phyloP scores from a whole-genome alignment of 805 yeast species.

The Starmerella khaoyaiensis region DNA sequence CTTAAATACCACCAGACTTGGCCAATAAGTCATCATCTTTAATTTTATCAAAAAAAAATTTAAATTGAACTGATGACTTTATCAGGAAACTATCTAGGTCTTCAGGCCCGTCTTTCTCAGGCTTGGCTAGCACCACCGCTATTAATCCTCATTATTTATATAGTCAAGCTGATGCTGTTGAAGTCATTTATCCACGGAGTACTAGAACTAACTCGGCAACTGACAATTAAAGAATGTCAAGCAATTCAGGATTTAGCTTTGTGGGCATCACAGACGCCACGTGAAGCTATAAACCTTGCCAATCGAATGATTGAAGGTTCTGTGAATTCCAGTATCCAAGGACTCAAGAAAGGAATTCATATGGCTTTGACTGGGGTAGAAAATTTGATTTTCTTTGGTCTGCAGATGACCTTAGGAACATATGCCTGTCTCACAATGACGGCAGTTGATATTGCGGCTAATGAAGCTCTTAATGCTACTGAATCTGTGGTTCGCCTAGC shows the following conservation, averaged over 20 bases:
- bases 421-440: conserved; percentile 71
- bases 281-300: conserved; percentile 42
- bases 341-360: conserved; percentile 34
- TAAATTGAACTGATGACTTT: neutral
- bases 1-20: no score
- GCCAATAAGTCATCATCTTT: neutral
- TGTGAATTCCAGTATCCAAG: conserved; percentile 38
- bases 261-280: conserved; percentile 38
- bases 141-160: conserved; percentile 39
- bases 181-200: conserved; percentile 35
- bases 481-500: conserved; percentile 47
- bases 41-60: neutral
- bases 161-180: conserved; percentile 51
- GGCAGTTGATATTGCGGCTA: conserved; percentile 57
- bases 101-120: conserved; percentile 27
- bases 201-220: conserved; percentile 31
- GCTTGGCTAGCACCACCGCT: conserved; percentile 47
- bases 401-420: conserved; percentile 73
- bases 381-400: conserved; percentile 44
- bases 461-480: conserved; percentile 61
- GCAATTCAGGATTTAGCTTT: conserved; percentile 32
- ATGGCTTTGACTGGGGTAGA: conserved; percentile 45
- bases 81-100: conserved; percentile 20
- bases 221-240: conserved; percentile 36
- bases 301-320: conserved; percentile 41